phyloP scores from a whole-genome alignment of 176 grass and related monocot species.

The Elymus sibiricus region DNA sequence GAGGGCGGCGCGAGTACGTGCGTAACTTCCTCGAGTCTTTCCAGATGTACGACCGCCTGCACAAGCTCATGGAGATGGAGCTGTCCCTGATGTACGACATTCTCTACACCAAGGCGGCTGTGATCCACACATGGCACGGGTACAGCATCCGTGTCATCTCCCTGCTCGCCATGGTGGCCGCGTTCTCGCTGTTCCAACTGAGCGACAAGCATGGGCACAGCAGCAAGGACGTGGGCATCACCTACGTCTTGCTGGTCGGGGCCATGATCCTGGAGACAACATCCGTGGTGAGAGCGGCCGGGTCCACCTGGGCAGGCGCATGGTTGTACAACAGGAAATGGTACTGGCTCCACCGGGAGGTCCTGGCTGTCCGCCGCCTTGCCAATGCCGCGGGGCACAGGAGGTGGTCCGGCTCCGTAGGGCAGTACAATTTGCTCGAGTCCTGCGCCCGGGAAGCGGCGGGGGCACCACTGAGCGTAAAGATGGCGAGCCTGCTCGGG shows the following conservation, averaged over 20 bases:
- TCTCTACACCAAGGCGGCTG: no score
- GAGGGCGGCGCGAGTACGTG: no score
- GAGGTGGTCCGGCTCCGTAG: neutral
- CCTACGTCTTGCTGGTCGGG: slow-evolving; percentile 31
- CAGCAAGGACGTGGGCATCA: slow-evolving; percentile 24
- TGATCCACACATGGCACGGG: neutral
- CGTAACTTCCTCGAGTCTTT: no score
- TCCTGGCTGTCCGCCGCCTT: neutral
- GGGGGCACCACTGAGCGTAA: neutral
- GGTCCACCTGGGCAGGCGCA: neutral
- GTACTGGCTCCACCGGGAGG: neutral
- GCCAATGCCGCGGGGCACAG: neutral
- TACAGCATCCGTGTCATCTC: slow-evolving; percentile 14
- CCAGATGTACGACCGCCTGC: no score
- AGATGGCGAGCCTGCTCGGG: neutral
- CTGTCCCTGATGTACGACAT: neutral
- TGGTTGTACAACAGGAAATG: neutral
- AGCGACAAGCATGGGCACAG: neutral
- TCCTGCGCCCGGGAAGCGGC: neutral
- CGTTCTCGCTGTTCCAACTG: slow-evolving; percentile 18
- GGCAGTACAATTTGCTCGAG: neutral
- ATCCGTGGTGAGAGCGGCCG: neutral
- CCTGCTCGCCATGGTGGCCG: neutral
- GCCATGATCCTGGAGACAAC: slow-evolving; percentile 30
- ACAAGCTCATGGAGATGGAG: no score